Conservation (phyloP, 2,329 filamentous ascomycete genomes). For the Aspergillus jensenii region DNA sequence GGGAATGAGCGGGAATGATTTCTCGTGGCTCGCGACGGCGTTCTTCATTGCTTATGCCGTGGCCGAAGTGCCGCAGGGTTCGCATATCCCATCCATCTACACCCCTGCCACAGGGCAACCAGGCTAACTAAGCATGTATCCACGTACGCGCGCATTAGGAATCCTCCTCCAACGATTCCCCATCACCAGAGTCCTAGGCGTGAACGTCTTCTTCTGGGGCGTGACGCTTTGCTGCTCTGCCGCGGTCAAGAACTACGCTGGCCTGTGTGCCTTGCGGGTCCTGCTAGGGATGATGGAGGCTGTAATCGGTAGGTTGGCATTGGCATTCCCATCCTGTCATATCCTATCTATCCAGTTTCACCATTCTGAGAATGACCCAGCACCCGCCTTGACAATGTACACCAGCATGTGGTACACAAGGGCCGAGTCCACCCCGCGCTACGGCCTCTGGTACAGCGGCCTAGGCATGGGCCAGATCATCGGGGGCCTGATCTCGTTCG, state of each 20-base stretch:
- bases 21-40: conserved; percentile 61
- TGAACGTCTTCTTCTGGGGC: conserved; percentile 61
- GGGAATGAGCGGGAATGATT: conserved; percentile 58
- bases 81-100: conserved; percentile 6
- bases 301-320: conserved; percentile 20
- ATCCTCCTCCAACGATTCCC: conserved; percentile 63
- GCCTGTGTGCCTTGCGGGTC: conserved; percentile 54
- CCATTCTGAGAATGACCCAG: not conserved
- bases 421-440: conserved; percentile 26
- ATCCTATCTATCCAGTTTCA: no score
- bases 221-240: conserved; percentile 41
- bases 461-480: conserved; percentile 29
- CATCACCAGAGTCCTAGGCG: conserved; percentile 60
- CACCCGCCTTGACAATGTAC: conserved; percentile 27
- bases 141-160: conserved; percentile 30
- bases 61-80: conserved; percentile 61
- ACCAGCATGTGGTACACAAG: conserved; percentile 31
- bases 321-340: no score
- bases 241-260: conserved; percentile 53
- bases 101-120: accelerated
- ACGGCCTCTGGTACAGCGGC: conserved; percentile 30
- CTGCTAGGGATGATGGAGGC: conserved; percentile 57
- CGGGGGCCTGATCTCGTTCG: conserved; percentile 31
- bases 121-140: not conserved
- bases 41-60: conserved; percentile 63